phyloP scores from a whole-genome alignment of 208 protist genomes.

The Trichomonas vaginalis region DNA sequence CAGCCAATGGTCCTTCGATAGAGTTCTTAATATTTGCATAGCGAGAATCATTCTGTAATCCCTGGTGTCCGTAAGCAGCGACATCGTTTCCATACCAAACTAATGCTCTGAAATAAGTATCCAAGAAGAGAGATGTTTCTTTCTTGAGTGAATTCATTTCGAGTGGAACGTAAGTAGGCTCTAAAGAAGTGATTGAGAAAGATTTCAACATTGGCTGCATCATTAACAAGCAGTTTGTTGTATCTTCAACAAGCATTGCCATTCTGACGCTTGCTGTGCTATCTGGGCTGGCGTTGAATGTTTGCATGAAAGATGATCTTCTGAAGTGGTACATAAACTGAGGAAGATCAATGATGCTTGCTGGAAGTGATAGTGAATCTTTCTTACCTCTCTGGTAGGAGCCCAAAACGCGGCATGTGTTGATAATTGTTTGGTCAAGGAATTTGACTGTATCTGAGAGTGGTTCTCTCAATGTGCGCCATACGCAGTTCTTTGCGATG shows the following conservation, averaged over 20 bases:
- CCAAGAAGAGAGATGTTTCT: conserved; percentile 86
- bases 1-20: conserved; percentile 14
- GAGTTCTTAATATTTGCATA: conserved; percentile 7
- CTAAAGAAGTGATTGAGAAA: conserved; percentile 66
- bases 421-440: conserved; percentile 91
- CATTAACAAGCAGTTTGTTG: conserved; percentile 68
- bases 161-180: conserved; percentile 32
- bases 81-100: conserved; percentile 81
- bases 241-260: conserved; percentile 72
- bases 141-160: conserved; percentile 32
- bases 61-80: conserved; percentile 67
- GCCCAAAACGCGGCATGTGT: conserved; percentile 73
- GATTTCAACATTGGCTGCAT: conserved; percentile 88
- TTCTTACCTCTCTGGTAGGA: conserved; percentile 52
- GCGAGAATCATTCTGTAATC: conserved; percentile 54
- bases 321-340: conserved; percentile 96
- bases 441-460: conserved; percentile 83
- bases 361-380: conserved; percentile 56
- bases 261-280: conserved; percentile 81
- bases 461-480: conserved; percentile 65
- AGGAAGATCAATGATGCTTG: conserved; percentile 78
- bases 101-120: conserved; percentile 95
- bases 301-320: conserved; percentile 73
- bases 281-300: conserved; percentile 89
- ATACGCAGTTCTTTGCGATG: conserved; percentile 77